These are phyloP conservation scores for Claviceps paspali DNA, from an alignment of 2,329 filamentous ascomycete species.

Conservation along the genomic window DNA sequence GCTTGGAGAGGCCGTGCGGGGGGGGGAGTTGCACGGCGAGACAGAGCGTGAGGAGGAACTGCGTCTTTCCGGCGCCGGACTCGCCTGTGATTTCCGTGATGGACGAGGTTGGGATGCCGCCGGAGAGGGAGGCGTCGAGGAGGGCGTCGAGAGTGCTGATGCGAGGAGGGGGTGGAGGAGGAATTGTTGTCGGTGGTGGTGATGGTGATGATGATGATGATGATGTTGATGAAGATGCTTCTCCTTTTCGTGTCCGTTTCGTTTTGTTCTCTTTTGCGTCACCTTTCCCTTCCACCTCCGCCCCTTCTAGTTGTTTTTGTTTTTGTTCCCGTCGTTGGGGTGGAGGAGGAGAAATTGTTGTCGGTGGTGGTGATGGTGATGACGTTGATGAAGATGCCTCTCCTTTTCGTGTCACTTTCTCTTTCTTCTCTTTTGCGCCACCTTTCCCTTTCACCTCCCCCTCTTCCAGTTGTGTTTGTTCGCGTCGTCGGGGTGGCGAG, in stretches of 20 bases:
- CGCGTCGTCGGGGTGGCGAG: no score
- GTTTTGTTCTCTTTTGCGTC: no score
- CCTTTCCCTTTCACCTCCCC: not conserved
- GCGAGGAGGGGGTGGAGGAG: not conserved
- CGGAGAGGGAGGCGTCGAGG: constrained; percentile 56
- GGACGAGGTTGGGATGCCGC: constrained; percentile 67
- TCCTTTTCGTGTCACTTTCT: no score
- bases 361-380: no score
- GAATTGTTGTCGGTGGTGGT: not conserved
- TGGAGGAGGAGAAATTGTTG: no score
- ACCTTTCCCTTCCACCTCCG: no score
- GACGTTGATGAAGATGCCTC: no score
- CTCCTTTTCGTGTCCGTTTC: no score
- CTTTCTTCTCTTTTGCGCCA: not conserved
- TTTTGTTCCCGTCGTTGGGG: no score
- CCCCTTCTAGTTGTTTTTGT: no score
- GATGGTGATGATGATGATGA: not conserved
- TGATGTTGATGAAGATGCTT: no score
- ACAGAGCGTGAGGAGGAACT: constrained; percentile 74
- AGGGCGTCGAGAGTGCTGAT: constrained; percentile 69
- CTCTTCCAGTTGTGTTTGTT: not conserved
- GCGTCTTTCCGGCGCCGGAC: constrained; percentile 89
- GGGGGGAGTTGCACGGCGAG: constrained; percentile 70
- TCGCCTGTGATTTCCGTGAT: constrained; percentile 86
- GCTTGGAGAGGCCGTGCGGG: constrained; percentile 53